Percentiles rank a stretch among this genome's conserved stretches.
phyloP scores from a whole-genome alignment of 345 rosid genomes.

The Cochlearia excelsa region DNA sequence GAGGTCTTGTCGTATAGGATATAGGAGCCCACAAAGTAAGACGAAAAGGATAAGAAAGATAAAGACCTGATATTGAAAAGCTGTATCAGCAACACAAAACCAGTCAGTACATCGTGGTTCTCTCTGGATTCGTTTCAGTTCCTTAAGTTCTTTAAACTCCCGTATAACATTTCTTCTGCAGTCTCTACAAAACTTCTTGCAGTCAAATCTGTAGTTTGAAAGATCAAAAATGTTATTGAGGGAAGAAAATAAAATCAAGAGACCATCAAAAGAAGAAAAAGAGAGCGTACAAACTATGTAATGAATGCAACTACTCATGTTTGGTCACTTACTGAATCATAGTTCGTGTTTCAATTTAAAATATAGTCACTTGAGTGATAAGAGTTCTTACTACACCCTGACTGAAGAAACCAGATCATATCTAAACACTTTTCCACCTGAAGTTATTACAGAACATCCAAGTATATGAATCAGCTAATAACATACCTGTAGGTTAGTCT shows the following conservation, averaged over 20 bases:
- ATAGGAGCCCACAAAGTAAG: conserved; percentile 9
- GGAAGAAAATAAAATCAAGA: conserved; percentile 13
- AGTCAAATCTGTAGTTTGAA: conserved; percentile 68
- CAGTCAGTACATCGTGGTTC: conserved; percentile 84
- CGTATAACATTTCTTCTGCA: conserved; percentile 90
- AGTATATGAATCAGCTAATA: conserved; percentile 27
- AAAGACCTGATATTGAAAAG: conserved; percentile 78
- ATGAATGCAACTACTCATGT: conserved; percentile 5
- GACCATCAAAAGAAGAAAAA: conserved; percentile 10
- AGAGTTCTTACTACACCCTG: background rate
- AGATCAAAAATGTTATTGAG: conserved; percentile 16
- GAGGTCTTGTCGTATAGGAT: background rate
- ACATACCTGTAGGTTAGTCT: conserved; percentile 86
- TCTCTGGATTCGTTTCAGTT: conserved; percentile 80
- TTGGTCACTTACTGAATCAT: background rate
- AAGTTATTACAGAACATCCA: conserved; percentile 6
- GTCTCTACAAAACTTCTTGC: conserved; percentile 97
- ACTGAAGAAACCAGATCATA: conserved; percentile 3
- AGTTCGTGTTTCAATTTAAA: background rate
- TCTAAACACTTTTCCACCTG: background rate
- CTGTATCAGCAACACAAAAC: conserved; percentile 89
- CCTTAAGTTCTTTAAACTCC: conserved; percentile 94
- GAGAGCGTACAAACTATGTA: conserved; percentile 3
- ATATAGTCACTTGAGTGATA: conserved; percentile 1
- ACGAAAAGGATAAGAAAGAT: conserved; percentile 19